A percentile compares a stretch with the other conserved stretches of the same genome.
These are phyloP conservation scores for Isatis lusitanica DNA, from an alignment of 441 rosid genomes.

Conservation along the genomic window DNA sequence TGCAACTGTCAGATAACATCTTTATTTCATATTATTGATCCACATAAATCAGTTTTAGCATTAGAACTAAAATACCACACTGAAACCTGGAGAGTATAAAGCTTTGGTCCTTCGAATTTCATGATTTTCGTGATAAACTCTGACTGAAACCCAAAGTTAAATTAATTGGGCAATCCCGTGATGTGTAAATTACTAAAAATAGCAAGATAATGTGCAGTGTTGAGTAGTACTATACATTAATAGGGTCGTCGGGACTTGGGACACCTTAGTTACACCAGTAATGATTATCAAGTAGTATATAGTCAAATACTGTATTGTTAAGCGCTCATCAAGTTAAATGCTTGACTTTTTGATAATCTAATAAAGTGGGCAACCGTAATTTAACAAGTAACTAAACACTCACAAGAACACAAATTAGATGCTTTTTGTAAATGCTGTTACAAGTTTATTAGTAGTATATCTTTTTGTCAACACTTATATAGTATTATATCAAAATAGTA, in stretches of 20 bases:
- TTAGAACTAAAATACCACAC: not conserved
- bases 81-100: not conserved
- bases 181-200: not conserved
- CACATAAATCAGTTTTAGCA: not conserved
- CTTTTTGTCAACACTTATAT: conserved; percentile 19
- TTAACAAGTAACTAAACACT: conserved; percentile 21
- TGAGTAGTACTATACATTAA: not conserved
- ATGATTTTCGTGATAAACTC: not conserved
- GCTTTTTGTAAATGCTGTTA: conserved; percentile 16
- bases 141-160: not conserved
- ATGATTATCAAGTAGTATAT: conserved; percentile 19
- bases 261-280: conserved; percentile 1
- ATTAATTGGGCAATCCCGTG: not conserved
- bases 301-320: conserved; percentile 11
- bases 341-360: conserved; percentile 29
- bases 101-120: not conserved
- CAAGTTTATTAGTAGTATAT: not conserved
- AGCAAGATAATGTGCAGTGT: not conserved
- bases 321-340: conserved; percentile 14
- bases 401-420: conserved; percentile 21
- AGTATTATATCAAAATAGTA: conserved; percentile 1
- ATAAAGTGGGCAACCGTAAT: conserved; percentile 26
- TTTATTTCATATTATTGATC: not conserved
- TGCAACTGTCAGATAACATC: not conserved
- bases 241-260: not conserved